These are phyloP conservation scores for Purpureocillium lavendulum DNA, from an alignment of 2,329 filamentous ascomycete species.

Conservation along the genomic window DNA sequence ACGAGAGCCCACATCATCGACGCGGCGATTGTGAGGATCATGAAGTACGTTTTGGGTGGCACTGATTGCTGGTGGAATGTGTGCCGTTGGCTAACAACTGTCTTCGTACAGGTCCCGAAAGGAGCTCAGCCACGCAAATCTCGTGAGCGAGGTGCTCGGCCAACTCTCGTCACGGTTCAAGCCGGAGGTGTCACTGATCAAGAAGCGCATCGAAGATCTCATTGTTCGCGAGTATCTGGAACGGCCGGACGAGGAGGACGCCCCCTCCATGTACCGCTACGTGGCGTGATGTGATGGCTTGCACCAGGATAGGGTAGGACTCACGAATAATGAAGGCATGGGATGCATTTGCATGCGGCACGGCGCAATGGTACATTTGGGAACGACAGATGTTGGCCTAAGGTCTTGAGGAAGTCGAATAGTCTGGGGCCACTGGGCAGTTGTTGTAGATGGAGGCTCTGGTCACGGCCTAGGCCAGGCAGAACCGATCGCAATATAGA, in stretches of 20 bases:
- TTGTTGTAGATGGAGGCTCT: neutral
- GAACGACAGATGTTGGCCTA: neutral
- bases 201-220: conserved; percentile 71
- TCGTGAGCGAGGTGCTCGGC: conserved; percentile 64
- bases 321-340: neutral
- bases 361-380: neutral
- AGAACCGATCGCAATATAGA: too few relatives aligned
- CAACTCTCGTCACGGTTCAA: conserved; percentile 63
- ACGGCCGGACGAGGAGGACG: conserved; percentile 56
- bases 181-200: conserved; percentile 69
- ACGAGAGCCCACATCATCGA: conserved; percentile 64
- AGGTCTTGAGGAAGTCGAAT: neutral
- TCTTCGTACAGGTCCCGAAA: conserved; percentile 56
- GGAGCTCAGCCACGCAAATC: conserved; percentile 57
- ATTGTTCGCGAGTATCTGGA: conserved; percentile 73
- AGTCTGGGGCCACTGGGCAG: neutral
- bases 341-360: neutral
- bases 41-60: conserved; percentile 62
- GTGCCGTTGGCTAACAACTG: neutral
- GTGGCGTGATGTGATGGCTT: conserved; percentile 43
- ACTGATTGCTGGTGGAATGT: too few relatives aligned
- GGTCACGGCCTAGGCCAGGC: too few relatives aligned
- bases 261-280: conserved; percentile 60
- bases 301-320: neutral
- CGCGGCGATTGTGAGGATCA: conserved; percentile 70